phyloP scores from a whole-genome alignment of 2,329 filamentous ascomycete genomes.

The Arachnomyces sp. region DNA sequence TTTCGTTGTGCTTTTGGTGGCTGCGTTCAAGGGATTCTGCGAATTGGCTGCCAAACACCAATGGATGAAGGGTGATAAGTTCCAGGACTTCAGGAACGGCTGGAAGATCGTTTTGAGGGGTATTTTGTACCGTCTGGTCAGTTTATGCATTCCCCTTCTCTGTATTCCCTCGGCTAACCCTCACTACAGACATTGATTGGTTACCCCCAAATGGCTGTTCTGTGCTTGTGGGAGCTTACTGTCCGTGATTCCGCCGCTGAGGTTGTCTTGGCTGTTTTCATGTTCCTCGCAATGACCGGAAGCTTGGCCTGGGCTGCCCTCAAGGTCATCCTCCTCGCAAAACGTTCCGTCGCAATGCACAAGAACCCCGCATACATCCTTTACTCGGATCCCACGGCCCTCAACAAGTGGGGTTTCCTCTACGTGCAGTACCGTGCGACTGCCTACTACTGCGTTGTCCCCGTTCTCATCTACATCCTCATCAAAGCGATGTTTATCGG shows the following conservation, averaged over 20 bases:
- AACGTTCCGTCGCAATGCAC: conserved; percentile 81
- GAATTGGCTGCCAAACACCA: conserved; percentile 66
- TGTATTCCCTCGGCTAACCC: neutral
- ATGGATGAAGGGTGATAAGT: conserved; percentile 76
- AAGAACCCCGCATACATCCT: conserved; percentile 96
- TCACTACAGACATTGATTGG: conserved; percentile 61
- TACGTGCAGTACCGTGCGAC: conserved; percentile 96
- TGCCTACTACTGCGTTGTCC: conserved; percentile 90
- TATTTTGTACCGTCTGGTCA: conserved; percentile 73
- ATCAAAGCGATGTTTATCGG: conserved; percentile 85
- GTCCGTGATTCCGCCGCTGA: conserved; percentile 75
- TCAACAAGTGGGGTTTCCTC: conserved; percentile 97
- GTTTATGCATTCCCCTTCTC: conserved; percentile 8
- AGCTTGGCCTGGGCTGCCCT: conserved; percentile 78
- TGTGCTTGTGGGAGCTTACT: conserved; percentile 91
- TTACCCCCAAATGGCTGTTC: conserved; percentile 81
- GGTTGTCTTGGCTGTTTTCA: conserved; percentile 79
- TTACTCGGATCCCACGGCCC: conserved; percentile 84
- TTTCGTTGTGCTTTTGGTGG: conserved; percentile 62
- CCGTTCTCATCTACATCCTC: conserved; percentile 67
- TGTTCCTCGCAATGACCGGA: conserved; percentile 69
- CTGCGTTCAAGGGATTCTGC: conserved; percentile 70
- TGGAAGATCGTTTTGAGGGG: conserved; percentile 91
- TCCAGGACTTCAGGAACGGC: conserved; percentile 86
- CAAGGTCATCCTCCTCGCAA: conserved; percentile 84